Evolutionary conservation across 1,284 basidiomycete genomes (phyloP).

Genomic region (Somion occarium): DNA sequence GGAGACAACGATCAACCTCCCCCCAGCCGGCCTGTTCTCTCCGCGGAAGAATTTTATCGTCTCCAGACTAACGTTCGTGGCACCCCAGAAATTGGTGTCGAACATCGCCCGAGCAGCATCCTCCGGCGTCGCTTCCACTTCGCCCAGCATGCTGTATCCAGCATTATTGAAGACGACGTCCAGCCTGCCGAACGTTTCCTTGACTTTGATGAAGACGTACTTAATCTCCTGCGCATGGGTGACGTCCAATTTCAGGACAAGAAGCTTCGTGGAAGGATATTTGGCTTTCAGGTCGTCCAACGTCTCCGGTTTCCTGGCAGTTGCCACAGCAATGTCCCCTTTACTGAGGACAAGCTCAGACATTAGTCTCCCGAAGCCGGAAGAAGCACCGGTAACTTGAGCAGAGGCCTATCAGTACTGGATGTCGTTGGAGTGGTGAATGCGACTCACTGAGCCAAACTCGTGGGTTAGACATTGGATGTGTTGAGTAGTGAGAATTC

Average conservation of each 20-base stretch:
- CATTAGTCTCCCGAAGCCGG: constrained; percentile 27
- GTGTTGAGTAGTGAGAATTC: no score
- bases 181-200: constrained; percentile 32
- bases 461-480: constrained; percentile 1
- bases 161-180: constrained; percentile 45
- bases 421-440: no score
- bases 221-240: constrained; percentile 24
- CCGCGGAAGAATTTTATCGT: constrained; percentile 35
- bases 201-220: constrained; percentile 30
- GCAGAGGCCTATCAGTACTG: neutral
- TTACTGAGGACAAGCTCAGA: constrained; percentile 22
- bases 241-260: constrained; percentile 37
- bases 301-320: constrained; percentile 23
- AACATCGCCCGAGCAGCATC: constrained; percentile 27
- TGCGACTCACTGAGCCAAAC: constrained; percentile 12
- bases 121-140: constrained; percentile 32
- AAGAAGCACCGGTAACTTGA: constrained; percentile 31
- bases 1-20: constrained; percentile 28
- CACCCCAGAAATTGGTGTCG: constrained; percentile 36
- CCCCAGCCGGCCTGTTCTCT: constrained; percentile 31
- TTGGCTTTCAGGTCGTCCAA: constrained; percentile 19
- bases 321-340: constrained; percentile 29
- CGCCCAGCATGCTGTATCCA: constrained; percentile 23
- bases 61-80: constrained; percentile 27
- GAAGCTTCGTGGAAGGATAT: constrained; percentile 21